Evolutionary conservation across 1,139 yeast species (phyloP), one percentile per base, ranked within the genome.

Genomic region (Hemisphaericaspora subhashii): DNA sequence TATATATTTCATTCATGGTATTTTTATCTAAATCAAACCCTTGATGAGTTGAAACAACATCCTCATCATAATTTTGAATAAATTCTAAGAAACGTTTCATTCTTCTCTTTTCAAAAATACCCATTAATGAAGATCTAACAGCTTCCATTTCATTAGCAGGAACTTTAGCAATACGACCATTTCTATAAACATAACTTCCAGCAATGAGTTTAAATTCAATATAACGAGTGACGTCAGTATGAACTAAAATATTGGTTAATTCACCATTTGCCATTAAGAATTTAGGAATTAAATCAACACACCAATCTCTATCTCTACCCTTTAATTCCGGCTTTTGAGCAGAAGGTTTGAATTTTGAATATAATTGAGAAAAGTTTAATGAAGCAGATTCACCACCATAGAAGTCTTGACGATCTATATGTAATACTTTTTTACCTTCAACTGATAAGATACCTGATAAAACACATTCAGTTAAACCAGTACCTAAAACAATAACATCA

Each of bases 201-300:
- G 90, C 82, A 45, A 92, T 86, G 64, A 89, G 98, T 66, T 92
- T 90, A 68, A 94, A 94, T 60, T 92, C 98, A 57, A 94, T 84
- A 63, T 90, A 92, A 50, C 96, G 78, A 18, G 98, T 90, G 38
- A 92, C 98, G 54, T 90, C 92, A 18, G 98, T 92, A 62, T 90
- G 96, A 28, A 86, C 92, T 56, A 92, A 77, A 53, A 92, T 94
- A 63, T 90, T 90, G 52, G 98, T 90, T 67, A 92, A 77, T 61
- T 92, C 99, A 30, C 99, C 99, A 56, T 89, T 88, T 42, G 98
- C 94, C 98, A 92, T 94, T 54, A 94, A 73, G 54, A 92, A 92
- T 69, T 92, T 92, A 37, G 99, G 99, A 55, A 92, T 89, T 68
- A 92, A 74, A 60, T 92, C 99, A 41, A 92, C 90, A 63, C 95